phyloP scores from a whole-genome alignment of 768 basidiomycete species.

The Infundibulicybe gibba region DNA sequence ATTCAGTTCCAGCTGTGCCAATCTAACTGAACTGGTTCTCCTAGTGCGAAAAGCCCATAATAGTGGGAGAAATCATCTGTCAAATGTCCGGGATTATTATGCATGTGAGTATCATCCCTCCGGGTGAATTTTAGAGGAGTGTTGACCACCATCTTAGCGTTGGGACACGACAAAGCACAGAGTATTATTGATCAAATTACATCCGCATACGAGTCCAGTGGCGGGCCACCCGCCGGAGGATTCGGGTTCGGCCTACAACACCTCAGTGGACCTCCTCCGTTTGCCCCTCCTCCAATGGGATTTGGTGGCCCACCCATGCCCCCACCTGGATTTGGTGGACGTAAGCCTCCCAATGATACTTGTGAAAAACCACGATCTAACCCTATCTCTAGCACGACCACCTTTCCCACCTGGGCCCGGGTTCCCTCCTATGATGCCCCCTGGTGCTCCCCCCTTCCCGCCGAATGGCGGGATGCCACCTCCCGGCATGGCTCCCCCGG shows the following conservation, averaged over 20 bases:
- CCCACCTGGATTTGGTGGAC: conserved; percentile 51
- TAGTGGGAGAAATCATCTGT: conserved; percentile 92
- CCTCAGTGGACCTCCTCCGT: conserved; percentile 54
- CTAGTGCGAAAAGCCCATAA: conserved; percentile 97
- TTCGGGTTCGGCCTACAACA: conserved; percentile 86
- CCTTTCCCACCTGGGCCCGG: conserved; percentile 71
- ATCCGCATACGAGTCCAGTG: conserved; percentile 83
- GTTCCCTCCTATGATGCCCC: conserved; percentile 46
- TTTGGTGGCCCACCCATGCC: conserved; percentile 46
- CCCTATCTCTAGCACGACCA: conserved; percentile 45
- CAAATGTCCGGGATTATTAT: conserved; percentile 97
- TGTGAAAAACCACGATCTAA: background rate
- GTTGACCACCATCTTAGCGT: conserved; percentile 39
- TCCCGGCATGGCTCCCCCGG: conserved; percentile 41
- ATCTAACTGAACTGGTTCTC: conserved; percentile 10
- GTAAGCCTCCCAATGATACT: conserved; percentile 28
- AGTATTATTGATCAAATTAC: conserved; percentile 98
- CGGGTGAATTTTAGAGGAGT: background rate
- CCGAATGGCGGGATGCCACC: conserved; percentile 49
- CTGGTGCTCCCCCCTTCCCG: conserved; percentile 72
- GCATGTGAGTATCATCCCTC: conserved; percentile 55
- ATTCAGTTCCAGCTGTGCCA: background rate
- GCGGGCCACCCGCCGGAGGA: conserved; percentile 83
- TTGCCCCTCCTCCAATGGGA: conserved; percentile 43
- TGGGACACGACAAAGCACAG: conserved; percentile 96